These are phyloP conservation scores for Trichosporon sp. DNA, from an alignment of 1,284 basidiomycete genomes.

Conservation along the genomic window DNA sequence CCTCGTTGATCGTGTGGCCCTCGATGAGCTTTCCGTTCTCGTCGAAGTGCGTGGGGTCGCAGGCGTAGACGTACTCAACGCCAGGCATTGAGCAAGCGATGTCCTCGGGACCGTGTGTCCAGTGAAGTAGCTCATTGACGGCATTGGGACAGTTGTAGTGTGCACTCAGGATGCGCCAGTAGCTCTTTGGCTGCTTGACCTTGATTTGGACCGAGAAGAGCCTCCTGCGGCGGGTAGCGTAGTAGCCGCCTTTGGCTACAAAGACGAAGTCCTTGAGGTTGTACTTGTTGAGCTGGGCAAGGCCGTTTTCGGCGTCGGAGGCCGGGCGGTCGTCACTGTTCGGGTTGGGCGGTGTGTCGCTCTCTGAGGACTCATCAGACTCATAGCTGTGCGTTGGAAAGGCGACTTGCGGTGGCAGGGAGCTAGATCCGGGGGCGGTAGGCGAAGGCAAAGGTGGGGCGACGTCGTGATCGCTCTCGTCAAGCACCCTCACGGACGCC, in stretches of 20 bases:
- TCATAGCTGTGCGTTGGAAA: too few species aligned
- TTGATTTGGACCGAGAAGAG: background rate
- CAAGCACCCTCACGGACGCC: too few species aligned
- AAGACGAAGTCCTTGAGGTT: too few species aligned
- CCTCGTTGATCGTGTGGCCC: background rate
- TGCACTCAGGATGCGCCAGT: background rate
- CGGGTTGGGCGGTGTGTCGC: too few species aligned
- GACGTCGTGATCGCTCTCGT: too few species aligned
- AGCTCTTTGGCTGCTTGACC: background rate
- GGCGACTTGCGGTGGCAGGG: too few species aligned
- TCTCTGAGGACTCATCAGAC: too few species aligned
- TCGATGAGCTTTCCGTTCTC: background rate
- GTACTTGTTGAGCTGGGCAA: too few species aligned
- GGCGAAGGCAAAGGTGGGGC: too few species aligned
- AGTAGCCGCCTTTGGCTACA: background rate
- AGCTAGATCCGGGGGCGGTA: too few species aligned
- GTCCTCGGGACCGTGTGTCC: background rate
- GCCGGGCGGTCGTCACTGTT: too few species aligned
- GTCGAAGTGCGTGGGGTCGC: background rate
- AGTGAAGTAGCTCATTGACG: background rate
- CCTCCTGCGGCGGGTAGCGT: background rate
- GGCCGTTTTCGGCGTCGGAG: too few species aligned
- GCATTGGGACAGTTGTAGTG: background rate
- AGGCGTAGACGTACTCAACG: background rate
- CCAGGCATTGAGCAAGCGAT: background rate